Percentiles rank a stretch among this genome's conserved stretches.
phyloP scores from a whole-genome alignment of 495 filamentous ascomycete genomes.

The Lophiotrema nucula region DNA sequence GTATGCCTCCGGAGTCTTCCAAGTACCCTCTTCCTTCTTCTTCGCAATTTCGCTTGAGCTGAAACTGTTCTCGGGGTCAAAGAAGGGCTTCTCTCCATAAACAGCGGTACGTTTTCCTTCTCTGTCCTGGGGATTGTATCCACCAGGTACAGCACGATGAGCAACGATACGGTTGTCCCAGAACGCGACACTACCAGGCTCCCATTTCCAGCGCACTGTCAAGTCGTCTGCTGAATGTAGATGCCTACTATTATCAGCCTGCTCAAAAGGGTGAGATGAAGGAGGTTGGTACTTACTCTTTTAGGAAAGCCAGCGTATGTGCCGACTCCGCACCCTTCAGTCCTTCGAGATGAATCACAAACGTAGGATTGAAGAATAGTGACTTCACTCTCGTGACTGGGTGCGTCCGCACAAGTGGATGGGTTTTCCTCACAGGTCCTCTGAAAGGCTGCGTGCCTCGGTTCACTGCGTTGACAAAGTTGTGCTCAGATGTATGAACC shows the following conservation, averaged over 20 bases:
- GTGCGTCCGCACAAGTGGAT: background rate
- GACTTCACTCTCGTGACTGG: background rate
- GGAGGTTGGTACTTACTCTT: too few relatives aligned
- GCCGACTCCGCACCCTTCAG: background rate
- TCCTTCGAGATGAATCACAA: background rate
- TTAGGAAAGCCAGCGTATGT: background rate
- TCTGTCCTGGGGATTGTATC: slow-evolving; percentile 4
- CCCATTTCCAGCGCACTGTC: slow-evolving; percentile 40
- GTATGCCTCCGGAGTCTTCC: too few relatives aligned
- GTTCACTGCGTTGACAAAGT: background rate
- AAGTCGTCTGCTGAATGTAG: slow-evolving; percentile 24
- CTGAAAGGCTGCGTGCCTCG: background rate
- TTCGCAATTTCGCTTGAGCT: too few relatives aligned
- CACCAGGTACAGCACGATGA: slow-evolving; percentile 11
- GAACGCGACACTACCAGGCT: slow-evolving; percentile 35
- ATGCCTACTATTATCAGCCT: too few relatives aligned
- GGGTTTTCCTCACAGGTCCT: too few relatives aligned
- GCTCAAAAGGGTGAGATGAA: too few relatives aligned
- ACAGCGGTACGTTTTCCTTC: slow-evolving; percentile 22
- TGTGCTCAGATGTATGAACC: background rate
- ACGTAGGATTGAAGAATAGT: background rate
- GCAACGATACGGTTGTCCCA: slow-evolving; percentile 33
- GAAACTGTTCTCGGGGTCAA: too few relatives aligned
- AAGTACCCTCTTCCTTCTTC: too few relatives aligned
- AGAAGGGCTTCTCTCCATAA: slow-evolving; percentile 10